These are phyloP conservation scores for Coniochaeta sp. DNA, from an alignment of 2,329 filamentous ascomycete genomes.

Conservation along the genomic window DNA sequence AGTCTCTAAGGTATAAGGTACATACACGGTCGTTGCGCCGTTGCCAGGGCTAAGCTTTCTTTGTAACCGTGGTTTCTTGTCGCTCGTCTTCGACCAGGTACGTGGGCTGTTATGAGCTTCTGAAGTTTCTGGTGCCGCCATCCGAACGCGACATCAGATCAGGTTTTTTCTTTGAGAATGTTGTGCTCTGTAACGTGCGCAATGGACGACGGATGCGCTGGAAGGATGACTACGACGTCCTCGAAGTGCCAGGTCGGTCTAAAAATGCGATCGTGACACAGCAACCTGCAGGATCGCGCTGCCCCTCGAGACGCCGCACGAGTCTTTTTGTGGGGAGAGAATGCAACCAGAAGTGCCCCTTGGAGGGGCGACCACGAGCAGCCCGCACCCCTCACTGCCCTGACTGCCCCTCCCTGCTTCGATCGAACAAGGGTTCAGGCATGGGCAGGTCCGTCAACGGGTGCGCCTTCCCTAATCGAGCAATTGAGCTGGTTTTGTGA, in stretches of 20 bases:
- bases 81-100: no score
- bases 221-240: neutral
- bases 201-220: neutral
- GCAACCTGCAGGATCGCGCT: neutral
- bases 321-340: neutral
- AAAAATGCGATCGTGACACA: neutral
- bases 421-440: no score
- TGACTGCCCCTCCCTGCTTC: no score
- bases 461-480: slow-evolving; percentile 5
- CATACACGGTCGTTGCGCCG: no score
- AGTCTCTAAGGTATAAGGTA: no score
- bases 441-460: slow-evolving; percentile 7
- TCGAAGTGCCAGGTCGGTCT: neutral
- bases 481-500: slow-evolving; percentile 14
- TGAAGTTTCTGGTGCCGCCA: neutral
- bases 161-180: neutral
- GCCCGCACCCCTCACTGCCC: no score
- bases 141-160: neutral
- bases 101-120: no score
- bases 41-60: slow-evolving; percentile 8
- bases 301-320: neutral
- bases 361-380: slow-evolving; percentile 7
- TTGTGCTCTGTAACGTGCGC: neutral
- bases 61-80: slow-evolving; percentile 5
- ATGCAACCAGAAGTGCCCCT: neutral